Base-by-base conservation (phyloP, 164 flowering plant species). In the Liriodendron chinense region DNA sequence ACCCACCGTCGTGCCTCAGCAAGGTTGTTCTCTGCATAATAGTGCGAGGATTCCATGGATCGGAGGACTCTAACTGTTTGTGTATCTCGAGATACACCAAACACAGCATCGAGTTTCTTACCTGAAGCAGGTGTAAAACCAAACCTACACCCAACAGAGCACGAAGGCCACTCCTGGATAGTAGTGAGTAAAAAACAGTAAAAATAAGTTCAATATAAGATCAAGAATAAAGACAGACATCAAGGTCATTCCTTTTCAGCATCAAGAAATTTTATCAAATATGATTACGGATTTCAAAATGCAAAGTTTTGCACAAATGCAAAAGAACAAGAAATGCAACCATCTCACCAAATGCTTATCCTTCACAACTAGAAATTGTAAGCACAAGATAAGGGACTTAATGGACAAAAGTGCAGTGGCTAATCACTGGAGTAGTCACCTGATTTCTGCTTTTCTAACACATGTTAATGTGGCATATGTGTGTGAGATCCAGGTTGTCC, bases 1-100 rank as follows among this genome's bases (percentile, higher is more conserved):
- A 96, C 97, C 98, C 94, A 96, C 99, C 98, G 91, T 94, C 97
- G 86, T 86, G 99, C 99, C 69, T 73, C 72, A 68, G 65, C 88
- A 80, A 96, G 68, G 77, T 89, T 85, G 76, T 92, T 91, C 81
- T 92, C 96, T 43, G 85, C 3, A 84, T 91, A 96, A 76, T 96
- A 96, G 57, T 85, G 83, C 65, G 98, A 69, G 68, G 99, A 91
- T 83, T 96, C 99, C 99, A 96, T 96, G 43, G 99, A 96, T 62
- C 98, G 87, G 64, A 85, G 83, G 68, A 96, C 85, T 77, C 83
- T 73, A 75, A 85, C 79, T 72, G 80, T 68, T 56, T 81, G 88
- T 68, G 62, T 69, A 72, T 77, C 73, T 24, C 81, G 82, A 74
- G 80, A 75, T 48, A 81, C 49, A 56, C 93, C 93, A 86, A 96